phyloP scores from a whole-genome alignment of 257 asterid genomes.

The Penstemon barbatus region DNA sequence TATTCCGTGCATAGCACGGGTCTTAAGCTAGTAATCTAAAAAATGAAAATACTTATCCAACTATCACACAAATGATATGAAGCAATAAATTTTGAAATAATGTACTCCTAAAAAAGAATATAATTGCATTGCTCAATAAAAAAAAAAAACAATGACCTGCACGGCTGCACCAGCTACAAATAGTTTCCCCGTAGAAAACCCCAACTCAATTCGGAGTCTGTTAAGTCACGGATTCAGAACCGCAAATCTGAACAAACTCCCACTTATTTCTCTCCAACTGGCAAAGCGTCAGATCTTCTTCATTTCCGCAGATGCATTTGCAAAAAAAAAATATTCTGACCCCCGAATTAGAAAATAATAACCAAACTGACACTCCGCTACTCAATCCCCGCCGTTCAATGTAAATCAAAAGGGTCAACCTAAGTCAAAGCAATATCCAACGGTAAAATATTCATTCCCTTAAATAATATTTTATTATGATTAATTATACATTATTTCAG shows the following conservation, averaged over 20 bases:
- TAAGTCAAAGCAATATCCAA: conserved; percentile 14
- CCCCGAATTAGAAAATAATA: not conserved
- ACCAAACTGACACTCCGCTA: not conserved
- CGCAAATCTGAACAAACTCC: conserved; percentile 10
- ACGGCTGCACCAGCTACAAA: too few species aligned
- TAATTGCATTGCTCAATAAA: too few species aligned
- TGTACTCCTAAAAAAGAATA: too few species aligned
- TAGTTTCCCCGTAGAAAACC: not conserved
- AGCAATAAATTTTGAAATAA: too few species aligned
- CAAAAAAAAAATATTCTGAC: not conserved
- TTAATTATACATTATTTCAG: conserved; percentile 27
- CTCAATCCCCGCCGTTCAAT: conserved; percentile 26
- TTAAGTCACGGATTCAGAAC: not conserved
- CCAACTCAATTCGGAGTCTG: not conserved
- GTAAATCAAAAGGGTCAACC: conserved; percentile 15
- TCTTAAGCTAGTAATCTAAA: too few species aligned
- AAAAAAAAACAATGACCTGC: too few species aligned
- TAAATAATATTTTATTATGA: not conserved
- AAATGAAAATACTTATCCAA: too few species aligned
- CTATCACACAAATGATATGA: too few species aligned
- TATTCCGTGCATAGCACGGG: too few species aligned
- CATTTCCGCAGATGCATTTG: not conserved
- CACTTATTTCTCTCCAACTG: conserved; percentile 19
- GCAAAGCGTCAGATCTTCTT: conserved; percentile 1
- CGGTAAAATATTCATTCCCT: not conserved